phyloP scores from a whole-genome alignment of 208 protist genomes.

The Leishmania amazonensis region DNA sequence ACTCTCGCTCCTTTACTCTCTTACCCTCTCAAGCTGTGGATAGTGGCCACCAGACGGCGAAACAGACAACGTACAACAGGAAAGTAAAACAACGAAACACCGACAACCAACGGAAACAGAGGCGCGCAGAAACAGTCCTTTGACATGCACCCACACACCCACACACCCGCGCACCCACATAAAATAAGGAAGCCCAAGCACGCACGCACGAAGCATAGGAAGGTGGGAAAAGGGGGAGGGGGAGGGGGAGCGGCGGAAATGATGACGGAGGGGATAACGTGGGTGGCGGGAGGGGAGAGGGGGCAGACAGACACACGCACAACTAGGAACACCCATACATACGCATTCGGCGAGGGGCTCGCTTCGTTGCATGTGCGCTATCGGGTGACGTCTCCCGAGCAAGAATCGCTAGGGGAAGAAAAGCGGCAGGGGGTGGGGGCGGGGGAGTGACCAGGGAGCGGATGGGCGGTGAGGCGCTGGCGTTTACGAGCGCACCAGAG shows the following conservation, averaged over 20 bases:
- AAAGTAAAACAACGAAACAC: not conserved
- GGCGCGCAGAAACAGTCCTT: not conserved
- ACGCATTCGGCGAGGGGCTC: not conserved
- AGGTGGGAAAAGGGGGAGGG: not conserved
- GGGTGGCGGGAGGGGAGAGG: not conserved
- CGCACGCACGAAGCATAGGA: not conserved
- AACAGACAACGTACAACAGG: not conserved
- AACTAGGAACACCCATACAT: not conserved
- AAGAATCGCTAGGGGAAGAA: not conserved
- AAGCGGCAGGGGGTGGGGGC: not conserved
- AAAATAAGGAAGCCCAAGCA: not conserved
- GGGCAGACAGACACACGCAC: not conserved
- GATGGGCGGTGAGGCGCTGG: not conserved
- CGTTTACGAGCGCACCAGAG: not conserved
- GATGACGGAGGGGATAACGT: not conserved
- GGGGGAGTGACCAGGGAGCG: not conserved
- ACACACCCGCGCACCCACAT: too few relatives aligned
- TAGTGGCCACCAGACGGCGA: not conserved
- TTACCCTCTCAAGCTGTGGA: not conserved
- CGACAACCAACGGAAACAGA: not conserved
- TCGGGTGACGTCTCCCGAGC: not conserved
- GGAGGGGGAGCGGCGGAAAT: not conserved
- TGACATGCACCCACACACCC: too few relatives aligned
- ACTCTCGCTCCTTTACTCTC: not conserved
- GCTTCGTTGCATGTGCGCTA: not conserved